Evolutionary conservation across 164 flowering plant species (phyloP).

Genomic region (Tetracentron sinense): DNA sequence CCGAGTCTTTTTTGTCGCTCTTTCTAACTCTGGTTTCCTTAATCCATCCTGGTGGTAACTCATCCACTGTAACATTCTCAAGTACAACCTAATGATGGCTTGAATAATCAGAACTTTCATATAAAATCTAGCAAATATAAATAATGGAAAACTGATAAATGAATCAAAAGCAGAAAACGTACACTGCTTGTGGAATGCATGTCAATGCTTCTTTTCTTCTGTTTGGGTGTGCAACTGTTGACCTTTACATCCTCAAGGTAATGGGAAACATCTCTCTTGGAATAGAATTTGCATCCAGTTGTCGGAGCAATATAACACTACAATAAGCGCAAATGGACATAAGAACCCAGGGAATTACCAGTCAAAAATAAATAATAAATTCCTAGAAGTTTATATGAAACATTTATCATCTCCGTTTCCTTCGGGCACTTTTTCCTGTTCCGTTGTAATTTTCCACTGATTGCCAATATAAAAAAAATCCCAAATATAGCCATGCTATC

Average conservation of each 20-base stretch:
- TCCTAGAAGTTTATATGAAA: background rate
- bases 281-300: constrained; percentile 31
- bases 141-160: background rate
- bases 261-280: constrained; percentile 31
- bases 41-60: constrained; percentile 61
- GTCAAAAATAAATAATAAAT: too few species aligned
- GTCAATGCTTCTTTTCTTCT: background rate
- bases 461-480: background rate
- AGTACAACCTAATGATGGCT: constrained; percentile 35
- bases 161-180: constrained; percentile 7
- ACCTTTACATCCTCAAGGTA: constrained; percentile 25
- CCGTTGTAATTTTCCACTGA: background rate
- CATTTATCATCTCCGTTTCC: too few species aligned
- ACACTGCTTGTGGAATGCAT: constrained; percentile 6
- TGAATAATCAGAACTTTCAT: constrained; percentile 12
- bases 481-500: background rate
- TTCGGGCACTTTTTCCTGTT: too few species aligned
- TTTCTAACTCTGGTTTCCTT: constrained; percentile 34
- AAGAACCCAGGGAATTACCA: background rate
- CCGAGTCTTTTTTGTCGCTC: constrained; percentile 45
- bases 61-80: constrained; percentile 34
- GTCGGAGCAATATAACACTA: constrained; percentile 38
- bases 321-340: constrained; percentile 1
- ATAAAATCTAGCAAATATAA: background rate
- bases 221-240: background rate